Percentiles rank a stretch among this genome's conserved stretches.
Evolutionary conservation across 2,329 filamentous ascomycete genomes (phyloP).

Genomic region (Ceratocystis albifundus): DNA sequence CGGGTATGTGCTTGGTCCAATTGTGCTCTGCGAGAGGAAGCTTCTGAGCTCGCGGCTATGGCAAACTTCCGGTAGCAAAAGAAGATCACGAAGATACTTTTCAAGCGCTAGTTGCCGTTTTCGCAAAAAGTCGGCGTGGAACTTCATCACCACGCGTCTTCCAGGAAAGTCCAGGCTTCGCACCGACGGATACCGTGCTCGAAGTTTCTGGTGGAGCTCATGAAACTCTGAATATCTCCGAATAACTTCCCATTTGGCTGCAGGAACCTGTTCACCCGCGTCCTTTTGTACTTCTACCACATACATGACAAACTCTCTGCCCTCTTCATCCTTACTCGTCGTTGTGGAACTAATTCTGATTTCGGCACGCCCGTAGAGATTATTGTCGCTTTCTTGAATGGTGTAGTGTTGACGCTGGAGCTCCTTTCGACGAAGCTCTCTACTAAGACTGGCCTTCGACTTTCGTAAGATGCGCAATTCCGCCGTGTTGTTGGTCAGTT

Average conservation of each 20-base stretch:
- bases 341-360: conserved; percentile 87
- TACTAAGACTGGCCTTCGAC: conserved; percentile 81
- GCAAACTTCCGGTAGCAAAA: conserved; percentile 84
- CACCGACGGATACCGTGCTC: conserved; percentile 75
- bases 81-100: conserved; percentile 68
- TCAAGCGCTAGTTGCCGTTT: conserved; percentile 78
- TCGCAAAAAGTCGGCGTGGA: conserved; percentile 89
- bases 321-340: conserved; percentile 82
- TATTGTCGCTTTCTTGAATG: conserved; percentile 95
- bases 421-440: conserved; percentile 88
- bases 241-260: conserved; percentile 89
- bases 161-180: conserved; percentile 84
- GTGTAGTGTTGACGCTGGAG: conserved; percentile 94
- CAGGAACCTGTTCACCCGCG: conserved; percentile 89
- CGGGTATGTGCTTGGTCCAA: conserved; percentile 37
- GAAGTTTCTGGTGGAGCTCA: conserved; percentile 80
- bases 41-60: conserved; percentile 83
- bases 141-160: conserved; percentile 85
- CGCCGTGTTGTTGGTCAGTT: conserved; percentile 91
- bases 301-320: conserved; percentile 86
- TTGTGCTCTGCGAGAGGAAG: conserved; percentile 81
- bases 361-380: conserved; percentile 80
- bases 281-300: conserved; percentile 83
- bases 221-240: conserved; percentile 94
- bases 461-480: conserved; percentile 87